These are phyloP conservation scores for Zymoseptoria ardabiliae DNA, from an alignment of 2,329 filamentous ascomycete species.

Conservation along the genomic window DNA sequence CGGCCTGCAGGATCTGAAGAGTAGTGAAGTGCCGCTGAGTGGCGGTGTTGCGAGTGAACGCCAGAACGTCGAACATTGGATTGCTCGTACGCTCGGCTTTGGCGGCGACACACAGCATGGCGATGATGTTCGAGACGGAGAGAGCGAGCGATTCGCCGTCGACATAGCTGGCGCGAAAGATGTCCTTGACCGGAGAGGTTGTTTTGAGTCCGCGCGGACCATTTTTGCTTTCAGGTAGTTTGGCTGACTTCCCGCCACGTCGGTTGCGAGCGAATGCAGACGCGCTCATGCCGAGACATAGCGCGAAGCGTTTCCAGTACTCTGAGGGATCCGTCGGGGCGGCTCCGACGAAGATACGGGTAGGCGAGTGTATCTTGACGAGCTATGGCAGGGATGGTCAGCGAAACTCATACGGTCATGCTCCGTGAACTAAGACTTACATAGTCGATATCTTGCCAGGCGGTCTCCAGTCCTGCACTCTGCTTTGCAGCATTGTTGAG, in stretches of 20 bases:
- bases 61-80: background rate
- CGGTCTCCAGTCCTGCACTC: constrained; percentile 1
- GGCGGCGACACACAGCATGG: background rate
- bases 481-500: constrained; percentile 1
- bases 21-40: background rate
- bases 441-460: constrained; percentile 6
- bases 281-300: background rate
- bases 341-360: constrained; percentile 2
- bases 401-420: too few species aligned
- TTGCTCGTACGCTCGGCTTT: background rate
- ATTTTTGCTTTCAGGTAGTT: background rate
- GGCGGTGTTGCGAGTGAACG: background rate
- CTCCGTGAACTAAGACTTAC: background rate
- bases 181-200: background rate
- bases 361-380: background rate
- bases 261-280: background rate
- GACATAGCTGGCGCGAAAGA: background rate
- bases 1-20: constrained; percentile 3
- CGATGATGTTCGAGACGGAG: background rate
- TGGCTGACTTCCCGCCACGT: background rate
- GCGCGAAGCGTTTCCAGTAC: constrained; percentile 1
- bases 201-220: constrained; percentile 1
- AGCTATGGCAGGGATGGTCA: too few species aligned
- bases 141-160: background rate
- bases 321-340: background rate